These are phyloP conservation scores for Tremellales sp. DNA, from an alignment of 1,284 basidiomycete genomes.

Conservation along the genomic window DNA sequence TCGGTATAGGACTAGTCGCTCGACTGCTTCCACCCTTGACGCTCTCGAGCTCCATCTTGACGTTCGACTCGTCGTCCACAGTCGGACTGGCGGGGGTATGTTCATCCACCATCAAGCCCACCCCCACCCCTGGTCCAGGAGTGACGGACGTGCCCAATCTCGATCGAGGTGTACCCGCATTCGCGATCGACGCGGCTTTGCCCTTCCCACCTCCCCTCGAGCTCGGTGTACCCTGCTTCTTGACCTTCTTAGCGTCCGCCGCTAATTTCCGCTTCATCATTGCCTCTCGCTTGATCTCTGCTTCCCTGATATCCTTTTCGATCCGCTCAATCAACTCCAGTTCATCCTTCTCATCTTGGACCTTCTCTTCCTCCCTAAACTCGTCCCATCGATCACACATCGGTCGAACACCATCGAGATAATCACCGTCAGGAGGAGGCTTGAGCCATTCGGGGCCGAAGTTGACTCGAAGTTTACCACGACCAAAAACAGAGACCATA, in stretches of 20 bases:
- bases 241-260: constrained; percentile 1
- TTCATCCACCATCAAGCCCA: too few species aligned
- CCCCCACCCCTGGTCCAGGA: too few species aligned
- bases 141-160: background rate
- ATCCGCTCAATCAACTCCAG: constrained; percentile 19
- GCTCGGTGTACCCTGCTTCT: background rate
- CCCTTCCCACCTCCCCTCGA: background rate
- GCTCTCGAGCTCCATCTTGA: too few species aligned
- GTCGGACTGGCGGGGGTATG: too few species aligned
- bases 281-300: constrained; percentile 10
- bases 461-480: constrained; percentile 78
- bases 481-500: constrained; percentile 87
- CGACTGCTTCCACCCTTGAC: too few species aligned
- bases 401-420: constrained; percentile 18
- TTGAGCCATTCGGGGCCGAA: constrained; percentile 80
- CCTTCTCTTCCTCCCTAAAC: constrained; percentile 33
- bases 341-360: constrained; percentile 44
- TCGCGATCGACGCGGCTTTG: background rate
- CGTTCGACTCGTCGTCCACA: too few species aligned
- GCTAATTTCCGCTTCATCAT: constrained; percentile 6
- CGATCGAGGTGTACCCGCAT: background rate
- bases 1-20: too few species aligned
- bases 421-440: constrained; percentile 53
- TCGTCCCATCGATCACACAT: constrained; percentile 42
- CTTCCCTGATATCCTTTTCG: constrained; percentile 19